Percentiles rank a stretch among this genome's conserved stretches.
Evolutionary conservation across 1,284 basidiomycete genomes (phyloP).

Genomic region (Bondarzewia mesenterica): DNA sequence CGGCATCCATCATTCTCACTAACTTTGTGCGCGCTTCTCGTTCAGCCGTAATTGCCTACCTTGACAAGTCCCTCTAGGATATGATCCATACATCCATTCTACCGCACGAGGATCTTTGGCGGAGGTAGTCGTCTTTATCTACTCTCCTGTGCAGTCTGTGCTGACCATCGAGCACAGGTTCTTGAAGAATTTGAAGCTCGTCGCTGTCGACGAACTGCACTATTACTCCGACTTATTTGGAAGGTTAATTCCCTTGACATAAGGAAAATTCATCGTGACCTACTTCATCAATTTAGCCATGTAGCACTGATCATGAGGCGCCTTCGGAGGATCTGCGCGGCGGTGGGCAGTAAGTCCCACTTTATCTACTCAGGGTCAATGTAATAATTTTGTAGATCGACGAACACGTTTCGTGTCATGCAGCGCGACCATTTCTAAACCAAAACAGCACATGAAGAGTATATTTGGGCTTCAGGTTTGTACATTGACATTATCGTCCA

Average conservation of each 20-base stretch:
- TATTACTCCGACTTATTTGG: slow-evolving; percentile 71
- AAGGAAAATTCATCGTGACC: not conserved
- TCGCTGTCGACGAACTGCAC: slow-evolving; percentile 83
- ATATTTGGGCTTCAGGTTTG: slow-evolving; percentile 62
- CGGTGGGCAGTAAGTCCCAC: slow-evolving; percentile 67
- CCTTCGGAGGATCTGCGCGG: slow-evolving; percentile 73
- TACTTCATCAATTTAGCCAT: slow-evolving; percentile 46
- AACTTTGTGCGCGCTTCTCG: slow-evolving; percentile 53
- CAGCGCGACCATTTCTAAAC: slow-evolving; percentile 83
- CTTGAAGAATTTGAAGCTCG: slow-evolving; percentile 65
- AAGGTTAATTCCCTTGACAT: too few relatives aligned
- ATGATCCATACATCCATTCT: slow-evolving; percentile 84
- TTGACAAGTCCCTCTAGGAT: slow-evolving; percentile 43
- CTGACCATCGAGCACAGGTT: slow-evolving; percentile 38
- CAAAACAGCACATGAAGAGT: slow-evolving; percentile 66
- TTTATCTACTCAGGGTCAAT: not conserved
- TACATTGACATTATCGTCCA: not conserved
- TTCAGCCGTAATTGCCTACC: not conserved
- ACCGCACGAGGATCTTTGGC: slow-evolving; percentile 81
- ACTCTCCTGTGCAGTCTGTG: not conserved
- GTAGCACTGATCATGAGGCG: slow-evolving; percentile 75
- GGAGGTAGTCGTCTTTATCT: slow-evolving; percentile 38
- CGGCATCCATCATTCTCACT: slow-evolving; percentile 65
- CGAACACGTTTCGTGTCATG: slow-evolving; percentile 74
- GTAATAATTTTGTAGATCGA: slow-evolving; percentile 34